Percentiles rank a stretch among this genome's conserved stretches.
Conservation (phyloP, 148 eudicot species). For the Arbutus unedo region DNA sequence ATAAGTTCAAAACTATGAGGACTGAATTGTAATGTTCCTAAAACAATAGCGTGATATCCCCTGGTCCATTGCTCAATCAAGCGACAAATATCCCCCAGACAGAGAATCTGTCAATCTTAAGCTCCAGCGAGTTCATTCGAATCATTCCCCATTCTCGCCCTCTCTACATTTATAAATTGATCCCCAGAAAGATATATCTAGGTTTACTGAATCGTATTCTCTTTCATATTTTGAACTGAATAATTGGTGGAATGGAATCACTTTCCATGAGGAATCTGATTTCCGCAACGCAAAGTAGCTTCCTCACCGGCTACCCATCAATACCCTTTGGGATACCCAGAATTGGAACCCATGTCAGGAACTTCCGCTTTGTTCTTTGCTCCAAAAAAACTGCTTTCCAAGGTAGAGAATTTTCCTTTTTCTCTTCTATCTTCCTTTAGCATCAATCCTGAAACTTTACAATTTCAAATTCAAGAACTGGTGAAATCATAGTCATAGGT, state of each 20-base stretch:
- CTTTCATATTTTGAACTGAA: background rate
- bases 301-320: conserved; percentile 1
- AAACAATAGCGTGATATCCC: too few relatives aligned
- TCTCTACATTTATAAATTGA: too few relatives aligned
- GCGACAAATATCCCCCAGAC: too few relatives aligned
- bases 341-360: conserved; percentile 14
- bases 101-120: too few relatives aligned
- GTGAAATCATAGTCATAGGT: background rate
- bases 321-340: conserved; percentile 13
- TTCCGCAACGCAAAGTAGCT: conserved; percentile 13
- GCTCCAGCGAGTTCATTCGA: too few relatives aligned
- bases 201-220: background rate
- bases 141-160: too few relatives aligned
- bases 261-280: conserved; percentile 21
- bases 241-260: conserved; percentile 30
- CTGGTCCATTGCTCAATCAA: too few relatives aligned
- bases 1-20: too few relatives aligned
- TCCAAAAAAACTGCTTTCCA: conserved; percentile 35
- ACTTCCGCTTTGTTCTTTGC: conserved; percentile 21
- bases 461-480: background rate
- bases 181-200: background rate
- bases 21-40: too few relatives aligned
- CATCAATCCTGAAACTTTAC: background rate
- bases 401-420: conserved; percentile 15
- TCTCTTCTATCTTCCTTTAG: background rate